phyloP scores from a whole-genome alignment of 1,139 yeast genomes.

The Suhomyces wounanorum region DNA sequence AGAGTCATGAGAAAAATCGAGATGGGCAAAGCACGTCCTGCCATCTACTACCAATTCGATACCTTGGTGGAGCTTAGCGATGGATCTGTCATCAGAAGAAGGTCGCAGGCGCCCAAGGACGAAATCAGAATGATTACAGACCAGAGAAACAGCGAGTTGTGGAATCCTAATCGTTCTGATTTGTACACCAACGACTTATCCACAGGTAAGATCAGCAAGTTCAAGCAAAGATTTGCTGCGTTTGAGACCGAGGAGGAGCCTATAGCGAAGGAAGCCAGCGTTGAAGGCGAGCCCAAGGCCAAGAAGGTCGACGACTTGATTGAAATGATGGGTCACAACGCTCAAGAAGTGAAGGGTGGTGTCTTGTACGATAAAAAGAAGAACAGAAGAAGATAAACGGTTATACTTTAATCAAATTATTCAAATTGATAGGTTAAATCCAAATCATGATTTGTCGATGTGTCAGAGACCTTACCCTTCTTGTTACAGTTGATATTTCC shows the following conservation, averaged over 20 bases:
- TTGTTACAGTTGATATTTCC: neutral
- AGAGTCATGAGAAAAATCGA: conserved; percentile 58
- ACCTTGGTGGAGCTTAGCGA: conserved; percentile 86
- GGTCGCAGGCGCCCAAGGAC: conserved; percentile 85
- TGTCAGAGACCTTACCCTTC: neutral
- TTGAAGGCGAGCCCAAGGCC: conserved; percentile 15
- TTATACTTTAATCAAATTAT: neutral
- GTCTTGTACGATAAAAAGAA: conserved; percentile 56
- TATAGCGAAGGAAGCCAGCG: conserved; percentile 13
- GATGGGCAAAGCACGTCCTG: conserved; percentile 87
- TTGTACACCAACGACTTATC: conserved; percentile 75
- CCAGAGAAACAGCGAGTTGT: conserved; percentile 79
- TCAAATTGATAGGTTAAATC: neutral
- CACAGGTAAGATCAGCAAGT: conserved; percentile 82
- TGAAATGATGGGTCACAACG: conserved; percentile 64
- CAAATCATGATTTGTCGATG: neutral
- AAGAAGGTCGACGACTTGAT: conserved; percentile 50
- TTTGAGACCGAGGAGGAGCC: conserved; percentile 41
- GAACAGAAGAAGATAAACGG: conserved; percentile 26
- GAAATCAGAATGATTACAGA: conserved; percentile 86
- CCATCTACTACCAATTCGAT: conserved; percentile 87
- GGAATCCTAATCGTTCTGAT: conserved; percentile 88
- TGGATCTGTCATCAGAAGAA: conserved; percentile 82
- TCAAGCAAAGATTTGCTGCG: conserved; percentile 72
- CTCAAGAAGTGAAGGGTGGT: conserved; percentile 66